Base-by-base conservation (phyloP, 140 eudicot genomes). In the Oenanthe javanica region DNA sequence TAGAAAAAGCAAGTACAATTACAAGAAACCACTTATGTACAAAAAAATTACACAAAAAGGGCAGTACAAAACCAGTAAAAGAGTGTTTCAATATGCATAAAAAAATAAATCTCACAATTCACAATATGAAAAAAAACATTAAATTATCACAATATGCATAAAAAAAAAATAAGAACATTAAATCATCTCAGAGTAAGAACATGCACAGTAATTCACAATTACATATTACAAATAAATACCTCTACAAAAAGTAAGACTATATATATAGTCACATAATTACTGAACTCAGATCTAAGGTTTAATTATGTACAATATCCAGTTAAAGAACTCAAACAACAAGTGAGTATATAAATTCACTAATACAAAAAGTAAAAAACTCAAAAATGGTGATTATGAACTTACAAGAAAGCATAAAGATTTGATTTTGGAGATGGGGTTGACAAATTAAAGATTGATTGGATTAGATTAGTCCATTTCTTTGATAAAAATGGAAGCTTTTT, bases 391-490 rank as follows among this genome's bases (percentile, higher is more conserved):
- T 2, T n/a, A 74, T 74, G 21, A 74, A 74, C 78, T 74, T 74
- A 48, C 61, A 74, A 5, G 57, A 47, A 47, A 74, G 42, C 31
- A 74, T 19, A 12, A 11, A 74, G 78, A 45, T 74, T 74, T 47
- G 78, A 47, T 74, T 74, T 74, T 46, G 57, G 21, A 74, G 57
- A 74, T 47, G 16, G 78, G 36, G 2, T 47, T 74, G 59, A n/a
- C 21, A 74, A 21, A 74, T 74, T 7, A 47, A 4, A 47, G 57
- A 4, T 47, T 16, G 5, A 16, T 74, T 45, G 21, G 36, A 74
- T 23, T 48, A 73, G 40, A 73, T 42, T 73, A 45, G 21, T 21
- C 77, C 77, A 21, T 8, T 11, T 21, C 45, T 0, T 8, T 45
- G 38, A 72, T n/a, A 47, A 23, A 74, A 74, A 15, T 5, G 27